Base-by-base conservation (phyloP, 768 basidiomycete species). In the Rhodotorula graminis region DNA sequence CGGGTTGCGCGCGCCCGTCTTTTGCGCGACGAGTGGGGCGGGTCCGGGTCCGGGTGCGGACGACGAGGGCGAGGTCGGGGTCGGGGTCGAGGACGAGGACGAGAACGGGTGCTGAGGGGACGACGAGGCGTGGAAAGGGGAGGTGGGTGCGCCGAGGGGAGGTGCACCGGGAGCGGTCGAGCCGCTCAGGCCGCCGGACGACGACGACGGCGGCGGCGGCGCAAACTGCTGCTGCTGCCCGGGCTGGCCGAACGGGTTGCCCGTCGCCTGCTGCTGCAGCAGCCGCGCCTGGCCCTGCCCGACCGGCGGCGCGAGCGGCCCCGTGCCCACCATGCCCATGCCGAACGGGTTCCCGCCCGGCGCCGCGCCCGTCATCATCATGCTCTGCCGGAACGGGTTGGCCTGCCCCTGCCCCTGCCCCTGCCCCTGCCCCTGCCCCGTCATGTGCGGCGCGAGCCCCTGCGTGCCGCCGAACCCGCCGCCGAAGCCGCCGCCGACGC, bases 1-100 rank as follows among this genome's bases (percentile, higher is more conserved):
- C 7, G 96, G 96, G 84, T 99, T 99, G 76, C 87, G 88, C 14
- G 92, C 91, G 40, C 96, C 95, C 7, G 96, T 99, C 80, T 90
- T 88, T 80, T 98, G 94, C 12, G 93, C 85, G 77, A 87, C 88
- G 40, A 97, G 85, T 14, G 77, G 77, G 9, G 77, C 47, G 72
- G 80, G 59, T 68, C 70, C 0, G 87, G 87, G 77, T 11, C 76
- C 47, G 72, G 80, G 59, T 68, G 71, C 0, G 87, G 87, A 25
- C 88, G 88, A 46, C 8, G 44, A 2, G 14, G 44, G 44, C 14
- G 18, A 46, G 44, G 42, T 8, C 42, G 44, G 18, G 44, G 44
- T 90, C 87, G 80, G 97, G 94, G 11, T 92, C 85, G 77, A 87
- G 88, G 37, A 97, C 85, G 14, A 77, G 37, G 4, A 9, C 37